phyloP scores from a whole-genome alignment of 345 rosid species.

The Rhizophora mangle region DNA sequence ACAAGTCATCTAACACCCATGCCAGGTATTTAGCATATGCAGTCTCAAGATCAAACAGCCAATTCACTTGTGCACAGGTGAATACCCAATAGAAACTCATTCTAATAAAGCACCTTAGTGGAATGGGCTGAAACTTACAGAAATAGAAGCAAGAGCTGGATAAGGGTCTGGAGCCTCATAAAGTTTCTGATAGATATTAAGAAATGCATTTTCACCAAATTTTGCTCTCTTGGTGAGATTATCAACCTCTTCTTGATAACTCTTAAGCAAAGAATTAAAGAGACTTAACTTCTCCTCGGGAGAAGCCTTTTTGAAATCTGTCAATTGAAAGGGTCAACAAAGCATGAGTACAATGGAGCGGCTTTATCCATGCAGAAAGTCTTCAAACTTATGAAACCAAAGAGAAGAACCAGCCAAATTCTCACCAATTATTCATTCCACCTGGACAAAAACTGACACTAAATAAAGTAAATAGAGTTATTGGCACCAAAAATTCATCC shows the following conservation, averaged over 20 bases:
- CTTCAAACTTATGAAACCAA: background rate
- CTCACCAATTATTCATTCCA: background rate
- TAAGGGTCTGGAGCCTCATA: constrained; percentile 99
- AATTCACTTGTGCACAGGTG: background rate
- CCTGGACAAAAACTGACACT: background rate
- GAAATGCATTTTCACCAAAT: constrained; percentile 95
- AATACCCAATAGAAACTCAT: background rate
- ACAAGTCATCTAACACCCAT: too few relatives aligned
- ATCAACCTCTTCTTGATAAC: constrained; percentile 99
- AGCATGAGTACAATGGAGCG: background rate
- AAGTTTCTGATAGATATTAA: constrained; percentile 92
- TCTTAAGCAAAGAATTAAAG: constrained; percentile 90
- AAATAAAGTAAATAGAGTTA: background rate
- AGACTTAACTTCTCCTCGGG: constrained; percentile 72
- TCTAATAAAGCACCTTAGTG: background rate
- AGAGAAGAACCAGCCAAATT: background rate
- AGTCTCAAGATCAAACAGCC: background rate
- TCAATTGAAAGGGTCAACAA: constrained; percentile 5
- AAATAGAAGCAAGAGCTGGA: constrained; percentile 86
- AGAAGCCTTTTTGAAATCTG: constrained; percentile 98
- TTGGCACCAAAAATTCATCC: background rate
- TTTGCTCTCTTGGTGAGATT: constrained; percentile 98
- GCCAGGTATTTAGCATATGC: background rate
- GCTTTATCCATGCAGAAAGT: constrained; percentile 3
- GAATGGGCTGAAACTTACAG: constrained; percentile 55